phyloP scores from a whole-genome alignment of 352 stramenopile genomes.

The Phytophthora pistaciae region DNA sequence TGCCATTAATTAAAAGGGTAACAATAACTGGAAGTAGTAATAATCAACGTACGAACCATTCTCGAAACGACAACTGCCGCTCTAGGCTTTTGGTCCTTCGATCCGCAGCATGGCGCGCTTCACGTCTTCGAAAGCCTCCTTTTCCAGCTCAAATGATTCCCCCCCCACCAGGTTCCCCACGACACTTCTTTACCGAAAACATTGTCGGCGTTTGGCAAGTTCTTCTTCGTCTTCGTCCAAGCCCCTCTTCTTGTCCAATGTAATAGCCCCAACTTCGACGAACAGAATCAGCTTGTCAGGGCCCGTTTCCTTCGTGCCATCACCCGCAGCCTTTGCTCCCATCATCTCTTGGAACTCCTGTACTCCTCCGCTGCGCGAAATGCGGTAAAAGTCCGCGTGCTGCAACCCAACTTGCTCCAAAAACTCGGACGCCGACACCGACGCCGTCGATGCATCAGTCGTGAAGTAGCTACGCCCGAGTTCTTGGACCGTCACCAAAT shows the following conservation, averaged over 20 bases:
- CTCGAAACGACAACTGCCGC: too few species aligned
- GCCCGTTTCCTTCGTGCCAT: not conserved
- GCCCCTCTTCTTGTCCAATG: not conserved
- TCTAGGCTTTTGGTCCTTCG: too few species aligned
- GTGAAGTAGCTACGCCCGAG: not conserved
- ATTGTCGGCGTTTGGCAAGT: too few species aligned
- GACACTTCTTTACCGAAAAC: too few species aligned
- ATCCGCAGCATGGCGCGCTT: too few species aligned
- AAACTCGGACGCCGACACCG: not conserved
- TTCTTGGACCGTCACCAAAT: not conserved
- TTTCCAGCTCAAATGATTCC: too few species aligned
- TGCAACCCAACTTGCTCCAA: not conserved
- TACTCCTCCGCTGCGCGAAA: not conserved
- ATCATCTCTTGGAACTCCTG: not conserved
- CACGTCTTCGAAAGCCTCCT: too few species aligned
- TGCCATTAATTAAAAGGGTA: too few species aligned
- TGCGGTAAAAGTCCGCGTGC: not conserved
- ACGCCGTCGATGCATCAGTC: not conserved
- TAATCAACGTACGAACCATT: too few species aligned
- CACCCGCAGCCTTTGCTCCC: not conserved
- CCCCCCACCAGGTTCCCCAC: too few species aligned
- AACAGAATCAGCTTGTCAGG: conserved; percentile 9
- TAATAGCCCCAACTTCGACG: not conserved
- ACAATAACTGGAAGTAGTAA: too few species aligned
- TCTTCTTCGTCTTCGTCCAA: not conserved